phyloP scores from a whole-genome alignment of 768 basidiomycete genomes.

The Hypholoma fasciculare region DNA sequence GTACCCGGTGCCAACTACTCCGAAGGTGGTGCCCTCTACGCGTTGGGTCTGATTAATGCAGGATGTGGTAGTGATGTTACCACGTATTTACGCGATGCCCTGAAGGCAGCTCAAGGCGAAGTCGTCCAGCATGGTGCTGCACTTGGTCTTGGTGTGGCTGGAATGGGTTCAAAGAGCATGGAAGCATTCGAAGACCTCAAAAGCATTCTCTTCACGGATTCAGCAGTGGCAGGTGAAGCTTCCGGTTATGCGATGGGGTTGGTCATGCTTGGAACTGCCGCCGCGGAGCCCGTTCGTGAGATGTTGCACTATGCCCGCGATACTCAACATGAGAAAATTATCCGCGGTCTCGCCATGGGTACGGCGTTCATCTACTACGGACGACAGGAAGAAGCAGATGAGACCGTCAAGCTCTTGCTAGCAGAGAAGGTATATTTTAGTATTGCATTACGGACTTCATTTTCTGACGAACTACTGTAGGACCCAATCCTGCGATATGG shows the following conservation, averaged over 20 bases:
- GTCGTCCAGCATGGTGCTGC: constrained; percentile 97
- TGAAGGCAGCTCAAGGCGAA: constrained; percentile 77
- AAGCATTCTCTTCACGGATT: constrained; percentile 87
- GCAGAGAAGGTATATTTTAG: constrained; percentile 75
- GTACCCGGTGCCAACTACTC: constrained; percentile 83
- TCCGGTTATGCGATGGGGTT: constrained; percentile 98
- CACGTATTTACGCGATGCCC: constrained; percentile 75
- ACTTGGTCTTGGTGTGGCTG: constrained; percentile 93
- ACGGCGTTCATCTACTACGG: constrained; percentile 92
- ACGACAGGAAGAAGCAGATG: constrained; percentile 88
- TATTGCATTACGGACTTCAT: neutral
- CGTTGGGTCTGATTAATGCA: constrained; percentile 92
- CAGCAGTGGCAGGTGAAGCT: constrained; percentile 94
- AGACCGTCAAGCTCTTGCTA: constrained; percentile 73
- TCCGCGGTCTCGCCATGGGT: constrained; percentile 91
- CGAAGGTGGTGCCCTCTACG: constrained; percentile 96
- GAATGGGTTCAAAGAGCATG: constrained; percentile 87
- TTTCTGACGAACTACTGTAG: constrained; percentile 37
- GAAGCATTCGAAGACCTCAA: constrained; percentile 94
- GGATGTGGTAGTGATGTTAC: constrained; percentile 81
- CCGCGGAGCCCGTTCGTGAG: constrained; percentile 77
- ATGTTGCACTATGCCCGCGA: constrained; percentile 97
- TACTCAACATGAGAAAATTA: constrained; percentile 99
- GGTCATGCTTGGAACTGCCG: constrained; percentile 95
- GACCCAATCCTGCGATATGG: constrained; percentile 97